phyloP scores from a whole-genome alignment of 495 filamentous ascomycete species.

The Tetracladium setigerum region DNA sequence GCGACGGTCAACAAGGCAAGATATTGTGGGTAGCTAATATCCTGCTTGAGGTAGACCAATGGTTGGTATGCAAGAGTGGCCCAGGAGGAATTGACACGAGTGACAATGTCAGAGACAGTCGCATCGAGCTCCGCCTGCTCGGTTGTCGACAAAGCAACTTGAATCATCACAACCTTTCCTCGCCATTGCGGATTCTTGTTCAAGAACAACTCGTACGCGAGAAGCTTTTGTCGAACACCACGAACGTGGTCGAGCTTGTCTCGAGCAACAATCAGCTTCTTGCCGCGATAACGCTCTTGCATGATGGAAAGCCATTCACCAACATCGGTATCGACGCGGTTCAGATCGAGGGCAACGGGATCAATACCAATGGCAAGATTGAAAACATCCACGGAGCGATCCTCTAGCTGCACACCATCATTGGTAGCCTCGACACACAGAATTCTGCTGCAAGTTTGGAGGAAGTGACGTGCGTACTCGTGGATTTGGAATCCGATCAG shows the following conservation, averaged over 20 bases:
- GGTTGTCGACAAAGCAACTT: conserved; percentile 83
- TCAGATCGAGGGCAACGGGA: conserved; percentile 61
- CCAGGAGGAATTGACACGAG: conserved; percentile 80
- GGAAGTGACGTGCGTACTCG: conserved; percentile 87
- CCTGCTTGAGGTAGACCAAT: conserved; percentile 89
- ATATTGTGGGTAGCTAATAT: conserved; percentile 84
- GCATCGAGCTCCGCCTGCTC: conserved; percentile 81
- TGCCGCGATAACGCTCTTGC: conserved; percentile 69
- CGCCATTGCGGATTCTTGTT: conserved; percentile 87
- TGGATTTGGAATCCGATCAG: conserved; percentile 85
- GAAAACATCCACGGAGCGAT: conserved; percentile 81
- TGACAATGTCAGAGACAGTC: conserved; percentile 85
- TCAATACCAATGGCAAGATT: conserved; percentile 77
- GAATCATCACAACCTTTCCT: conserved; percentile 80
- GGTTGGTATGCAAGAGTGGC: conserved; percentile 85
- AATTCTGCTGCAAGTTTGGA: conserved; percentile 86
- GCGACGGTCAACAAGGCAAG: conserved; percentile 81
- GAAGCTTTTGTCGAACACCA: conserved; percentile 83
- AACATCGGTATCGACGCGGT: conserved; percentile 66
- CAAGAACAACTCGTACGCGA: conserved; percentile 88
- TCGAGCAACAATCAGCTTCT: conserved; percentile 81
- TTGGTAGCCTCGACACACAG: conserved; percentile 79
- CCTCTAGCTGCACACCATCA: conserved; percentile 83
- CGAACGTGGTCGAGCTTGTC: conserved; percentile 90
- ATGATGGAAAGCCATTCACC: conserved; percentile 71